Percentiles rank a stretch among this genome's conserved stretches.
These are phyloP conservation scores for Apophysomyces sp. DNA, from an alignment of 371 early-diverging fungal species.

Conservation along the genomic window DNA sequence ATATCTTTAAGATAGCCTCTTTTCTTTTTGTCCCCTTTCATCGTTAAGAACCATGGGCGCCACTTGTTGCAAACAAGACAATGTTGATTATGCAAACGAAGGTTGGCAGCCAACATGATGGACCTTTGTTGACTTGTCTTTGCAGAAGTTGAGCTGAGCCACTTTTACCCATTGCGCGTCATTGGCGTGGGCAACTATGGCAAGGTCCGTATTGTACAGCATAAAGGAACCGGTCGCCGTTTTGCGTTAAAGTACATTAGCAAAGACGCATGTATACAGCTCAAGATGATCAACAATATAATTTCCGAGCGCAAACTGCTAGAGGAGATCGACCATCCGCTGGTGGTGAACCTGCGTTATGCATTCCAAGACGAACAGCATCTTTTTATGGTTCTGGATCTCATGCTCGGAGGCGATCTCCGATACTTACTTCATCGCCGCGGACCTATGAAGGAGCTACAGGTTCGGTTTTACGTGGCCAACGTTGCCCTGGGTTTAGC, in stretches of 20 bases:
- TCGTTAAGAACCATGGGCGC: constrained; percentile 59
- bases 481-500: constrained; percentile 69
- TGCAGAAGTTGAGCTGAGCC: constrained; percentile 46
- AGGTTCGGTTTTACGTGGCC: constrained; percentile 80
- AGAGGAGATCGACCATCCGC: constrained; percentile 49
- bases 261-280: constrained; percentile 59
- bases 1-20: not conserved
- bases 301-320: constrained; percentile 57
- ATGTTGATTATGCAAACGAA: constrained; percentile 48
- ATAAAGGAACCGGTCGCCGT: constrained; percentile 62
- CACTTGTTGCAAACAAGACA: constrained; percentile 53
- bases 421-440: constrained; percentile 73
- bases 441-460: constrained; percentile 65
- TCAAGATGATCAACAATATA: constrained; percentile 58
- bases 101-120: constrained; percentile 22
- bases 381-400: constrained; percentile 80
- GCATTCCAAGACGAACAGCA: constrained; percentile 85
- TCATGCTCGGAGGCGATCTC: constrained; percentile 90
- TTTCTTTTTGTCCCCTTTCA: not conserved
- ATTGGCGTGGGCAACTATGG: constrained; percentile 80
- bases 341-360: constrained; percentile 72
- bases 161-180: constrained; percentile 68
- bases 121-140: not conserved
- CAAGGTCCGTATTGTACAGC: constrained; percentile 86
- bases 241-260: constrained; percentile 67